Conservation (phyloP, 371 early-diverging fungal species). For the Mucor mucedo region DNA sequence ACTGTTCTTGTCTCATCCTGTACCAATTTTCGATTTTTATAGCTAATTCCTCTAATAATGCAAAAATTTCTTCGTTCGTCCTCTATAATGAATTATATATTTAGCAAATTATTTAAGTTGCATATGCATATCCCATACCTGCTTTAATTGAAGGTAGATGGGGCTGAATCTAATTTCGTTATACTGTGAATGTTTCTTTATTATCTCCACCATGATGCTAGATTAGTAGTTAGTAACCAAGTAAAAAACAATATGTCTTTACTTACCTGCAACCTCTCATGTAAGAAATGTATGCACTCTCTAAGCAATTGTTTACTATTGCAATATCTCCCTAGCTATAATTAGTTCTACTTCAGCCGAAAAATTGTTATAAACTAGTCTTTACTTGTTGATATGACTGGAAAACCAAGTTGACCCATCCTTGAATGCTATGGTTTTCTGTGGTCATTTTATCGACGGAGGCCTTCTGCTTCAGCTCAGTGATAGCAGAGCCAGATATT, state of each 20-base stretch:
- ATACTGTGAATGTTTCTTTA: slow-evolving; percentile 27
- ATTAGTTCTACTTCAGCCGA: background rate
- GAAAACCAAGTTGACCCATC: slow-evolving; percentile 24
- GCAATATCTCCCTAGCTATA: slow-evolving; percentile 30
- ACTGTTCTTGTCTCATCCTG: background rate
- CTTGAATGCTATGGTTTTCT: slow-evolving; percentile 21
- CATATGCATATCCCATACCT: slow-evolving; percentile 14
- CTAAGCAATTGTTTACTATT: slow-evolving; percentile 23
- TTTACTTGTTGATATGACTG: slow-evolving; percentile 27
- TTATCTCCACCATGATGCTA: slow-evolving; percentile 35
- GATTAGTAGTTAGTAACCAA: background rate
- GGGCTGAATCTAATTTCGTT: slow-evolving; percentile 19
- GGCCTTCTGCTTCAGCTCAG: slow-evolving; percentile 27
- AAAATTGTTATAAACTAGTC: background rate
- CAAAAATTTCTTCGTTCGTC: slow-evolving; percentile 25
- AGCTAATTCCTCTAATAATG: slow-evolving; percentile 21
- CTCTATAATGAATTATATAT: slow-evolving; percentile 14
- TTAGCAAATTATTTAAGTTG: background rate
- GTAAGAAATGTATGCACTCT: slow-evolving; percentile 37
- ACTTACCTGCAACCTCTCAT: slow-evolving; percentile 39
- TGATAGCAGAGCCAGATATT: slow-evolving; percentile 9
- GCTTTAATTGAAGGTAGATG: slow-evolving; percentile 24
- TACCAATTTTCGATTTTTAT: slow-evolving; percentile 19
- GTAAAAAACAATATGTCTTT: background rate
- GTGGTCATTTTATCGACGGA: slow-evolving; percentile 21